Conservation (phyloP, 768 basidiomycete species). For the Lactifluus echinatus region DNA sequence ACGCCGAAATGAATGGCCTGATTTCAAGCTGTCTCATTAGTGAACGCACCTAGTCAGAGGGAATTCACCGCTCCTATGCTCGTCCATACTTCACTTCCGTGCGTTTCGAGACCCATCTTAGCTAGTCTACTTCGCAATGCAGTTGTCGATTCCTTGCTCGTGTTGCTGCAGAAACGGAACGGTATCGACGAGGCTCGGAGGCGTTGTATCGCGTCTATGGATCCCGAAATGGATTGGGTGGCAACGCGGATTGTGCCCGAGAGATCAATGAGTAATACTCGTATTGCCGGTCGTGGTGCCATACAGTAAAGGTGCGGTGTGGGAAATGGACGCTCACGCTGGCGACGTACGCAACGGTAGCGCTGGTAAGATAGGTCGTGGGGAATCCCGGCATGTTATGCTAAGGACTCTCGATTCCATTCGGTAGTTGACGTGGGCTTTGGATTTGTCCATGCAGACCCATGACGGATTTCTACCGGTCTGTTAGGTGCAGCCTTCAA, state of each 20-base stretch:
- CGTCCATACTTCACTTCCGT: constrained; percentile 45
- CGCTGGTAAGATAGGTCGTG: not conserved
- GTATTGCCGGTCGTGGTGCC: constrained; percentile 32
- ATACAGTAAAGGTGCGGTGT: not conserved
- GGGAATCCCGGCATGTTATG: too few relatives aligned
- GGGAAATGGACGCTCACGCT: not conserved
- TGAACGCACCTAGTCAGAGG: constrained; percentile 36
- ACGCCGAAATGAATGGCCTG: constrained; percentile 32
- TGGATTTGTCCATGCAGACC: too few relatives aligned
- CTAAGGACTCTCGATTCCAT: too few relatives aligned
- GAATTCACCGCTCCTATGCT: constrained; percentile 52
- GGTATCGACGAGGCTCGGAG: constrained; percentile 29
- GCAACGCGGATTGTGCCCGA: constrained; percentile 60
- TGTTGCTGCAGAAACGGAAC: constrained; percentile 58
- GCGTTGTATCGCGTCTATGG: constrained; percentile 36
- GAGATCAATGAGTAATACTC: constrained; percentile 53
- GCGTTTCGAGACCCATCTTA: constrained; percentile 42
- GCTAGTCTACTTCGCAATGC: constrained; percentile 37
- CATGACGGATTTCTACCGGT: too few relatives aligned
- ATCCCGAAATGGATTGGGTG: constrained; percentile 37
- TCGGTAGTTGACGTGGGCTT: too few relatives aligned
- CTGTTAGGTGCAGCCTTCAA: too few relatives aligned
- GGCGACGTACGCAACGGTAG: not conserved
- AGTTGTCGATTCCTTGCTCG: constrained; percentile 51
- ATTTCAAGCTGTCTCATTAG: too few relatives aligned